phyloP scores from a whole-genome alignment of 139 green algal species.

The Coelastrella sp. region DNA sequence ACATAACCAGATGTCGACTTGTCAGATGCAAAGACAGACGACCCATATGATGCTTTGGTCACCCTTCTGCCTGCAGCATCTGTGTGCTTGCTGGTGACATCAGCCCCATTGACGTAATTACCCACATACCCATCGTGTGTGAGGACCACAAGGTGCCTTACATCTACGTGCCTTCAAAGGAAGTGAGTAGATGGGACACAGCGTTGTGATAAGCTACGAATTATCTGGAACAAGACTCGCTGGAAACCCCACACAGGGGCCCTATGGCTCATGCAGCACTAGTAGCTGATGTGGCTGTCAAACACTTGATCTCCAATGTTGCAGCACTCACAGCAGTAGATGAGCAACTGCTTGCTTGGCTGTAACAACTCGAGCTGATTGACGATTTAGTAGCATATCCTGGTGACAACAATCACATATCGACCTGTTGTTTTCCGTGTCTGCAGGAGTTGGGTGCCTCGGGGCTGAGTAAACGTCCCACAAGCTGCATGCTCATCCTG shows the following conservation, averaged over 20 bases:
- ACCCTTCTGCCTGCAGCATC: slow-evolving; percentile 71
- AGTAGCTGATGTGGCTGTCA: too few species aligned
- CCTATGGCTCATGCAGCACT: too few species aligned
- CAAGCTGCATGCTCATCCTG: slow-evolving; percentile 97
- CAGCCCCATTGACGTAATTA: slow-evolving; percentile 98
- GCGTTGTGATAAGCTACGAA: background rate
- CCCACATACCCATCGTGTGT: slow-evolving; percentile 96
- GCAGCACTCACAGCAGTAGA: too few species aligned
- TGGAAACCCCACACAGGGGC: too few species aligned
- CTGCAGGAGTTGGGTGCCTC: slow-evolving; percentile 91
- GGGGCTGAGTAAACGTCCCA: slow-evolving; percentile 96
- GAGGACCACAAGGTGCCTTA: slow-evolving; percentile 96
- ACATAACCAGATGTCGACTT: too few species aligned
- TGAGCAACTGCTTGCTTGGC: too few species aligned
- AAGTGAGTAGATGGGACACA: slow-evolving; percentile 62
- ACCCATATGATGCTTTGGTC: background rate
- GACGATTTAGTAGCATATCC: too few species aligned
- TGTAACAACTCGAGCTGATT: too few species aligned
- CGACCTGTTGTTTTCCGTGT: background rate
- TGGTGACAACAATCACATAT: too few species aligned
- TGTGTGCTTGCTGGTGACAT: slow-evolving; percentile 98
- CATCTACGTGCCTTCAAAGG: slow-evolving; percentile 97
- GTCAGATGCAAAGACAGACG: background rate
- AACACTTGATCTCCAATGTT: too few species aligned
- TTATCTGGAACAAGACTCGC: too few species aligned